phyloP scores from a whole-genome alignment of 2,329 filamentous ascomycete species.

The Botrytis galanthina region DNA sequence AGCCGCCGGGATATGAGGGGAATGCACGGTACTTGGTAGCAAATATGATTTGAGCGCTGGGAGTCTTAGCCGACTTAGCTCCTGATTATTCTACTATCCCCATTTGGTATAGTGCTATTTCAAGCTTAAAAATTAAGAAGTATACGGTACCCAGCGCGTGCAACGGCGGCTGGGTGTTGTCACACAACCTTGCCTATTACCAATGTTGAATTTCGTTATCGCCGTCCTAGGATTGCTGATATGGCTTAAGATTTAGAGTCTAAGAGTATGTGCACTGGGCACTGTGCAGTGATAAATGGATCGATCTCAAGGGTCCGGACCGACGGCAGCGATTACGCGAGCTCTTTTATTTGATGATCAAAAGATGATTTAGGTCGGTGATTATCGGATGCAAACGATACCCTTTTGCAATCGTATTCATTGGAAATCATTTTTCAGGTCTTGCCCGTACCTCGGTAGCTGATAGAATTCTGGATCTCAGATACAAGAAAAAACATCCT shows the following conservation, averaged over 20 bases:
- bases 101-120: conserved; percentile 6
- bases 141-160: conserved; percentile 8
- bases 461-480: background rate
- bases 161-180: conserved; percentile 17
- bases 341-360: conserved; percentile 5
- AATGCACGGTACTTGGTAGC: conserved; percentile 15
- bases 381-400: background rate
- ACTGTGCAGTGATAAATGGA: conserved; percentile 1
- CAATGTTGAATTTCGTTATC: background rate
- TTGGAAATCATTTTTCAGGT: background rate
- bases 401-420: background rate
- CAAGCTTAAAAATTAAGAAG: conserved; percentile 10
- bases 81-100: background rate
- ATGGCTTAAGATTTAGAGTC: background rate
- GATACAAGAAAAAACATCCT: conserved; percentile 1
- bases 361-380: conserved; percentile 3
- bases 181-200: conserved; percentile 8
- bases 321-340: background rate
- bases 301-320: conserved; percentile 14
- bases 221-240: too few relatives aligned
- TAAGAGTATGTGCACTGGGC: conserved; percentile 5
- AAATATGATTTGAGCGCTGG: conserved; percentile 3
- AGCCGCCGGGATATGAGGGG: conserved; percentile 20
- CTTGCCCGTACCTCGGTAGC: conserved; percentile 1
- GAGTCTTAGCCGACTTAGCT: conserved; percentile 2